A percentile compares a stretch with the other conserved stretches of the same genome.
Evolutionary conservation across 805 yeast genomes (phyloP).

Genomic region (Cyberlindnera mrakii): DNA sequence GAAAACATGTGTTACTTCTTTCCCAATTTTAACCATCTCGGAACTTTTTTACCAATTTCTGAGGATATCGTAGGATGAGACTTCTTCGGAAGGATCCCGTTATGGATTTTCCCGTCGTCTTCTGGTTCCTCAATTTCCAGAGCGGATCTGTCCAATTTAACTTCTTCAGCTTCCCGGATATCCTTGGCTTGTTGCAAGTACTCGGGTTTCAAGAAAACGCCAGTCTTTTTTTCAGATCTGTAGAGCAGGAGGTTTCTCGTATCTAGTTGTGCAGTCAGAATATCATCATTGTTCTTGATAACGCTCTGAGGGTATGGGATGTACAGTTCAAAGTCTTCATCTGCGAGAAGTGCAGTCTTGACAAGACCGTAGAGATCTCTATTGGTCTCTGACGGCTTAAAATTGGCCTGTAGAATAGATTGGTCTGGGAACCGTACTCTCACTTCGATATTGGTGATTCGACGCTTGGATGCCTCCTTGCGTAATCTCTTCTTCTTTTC

Average conservation of each 20-base stretch:
- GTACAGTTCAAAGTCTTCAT: constrained; percentile 33
- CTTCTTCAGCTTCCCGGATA: constrained; percentile 26
- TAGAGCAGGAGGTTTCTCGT: constrained; percentile 39
- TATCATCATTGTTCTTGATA: constrained; percentile 25
- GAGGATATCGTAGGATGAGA: background rate
- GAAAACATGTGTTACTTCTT: constrained; percentile 20
- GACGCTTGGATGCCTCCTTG: constrained; percentile 22
- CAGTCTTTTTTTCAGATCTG: constrained; percentile 11
- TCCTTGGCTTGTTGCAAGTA: constrained; percentile 27
- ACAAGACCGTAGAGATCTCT: constrained; percentile 25
- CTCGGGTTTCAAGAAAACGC: constrained; percentile 25
- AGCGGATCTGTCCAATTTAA: constrained; percentile 12
- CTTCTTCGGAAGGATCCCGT: constrained; percentile 17
- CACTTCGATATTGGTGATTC: constrained; percentile 28
- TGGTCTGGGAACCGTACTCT: constrained; percentile 57
- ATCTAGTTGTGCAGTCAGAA: constrained; percentile 36
- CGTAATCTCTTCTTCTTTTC: constrained; percentile 33
- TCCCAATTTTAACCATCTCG: constrained; percentile 35
- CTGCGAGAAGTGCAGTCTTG: constrained; percentile 22
- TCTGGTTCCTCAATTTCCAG: constrained; percentile 4
- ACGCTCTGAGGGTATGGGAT: constrained; percentile 40
- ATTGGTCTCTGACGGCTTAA: constrained; percentile 38
- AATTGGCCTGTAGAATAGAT: constrained; percentile 42
- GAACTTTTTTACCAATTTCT: constrained; percentile 23
- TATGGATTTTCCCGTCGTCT: constrained; percentile 9